Base-by-base conservation (phyloP, 768 basidiomycete genomes). In the Galerina sulciceps region DNA sequence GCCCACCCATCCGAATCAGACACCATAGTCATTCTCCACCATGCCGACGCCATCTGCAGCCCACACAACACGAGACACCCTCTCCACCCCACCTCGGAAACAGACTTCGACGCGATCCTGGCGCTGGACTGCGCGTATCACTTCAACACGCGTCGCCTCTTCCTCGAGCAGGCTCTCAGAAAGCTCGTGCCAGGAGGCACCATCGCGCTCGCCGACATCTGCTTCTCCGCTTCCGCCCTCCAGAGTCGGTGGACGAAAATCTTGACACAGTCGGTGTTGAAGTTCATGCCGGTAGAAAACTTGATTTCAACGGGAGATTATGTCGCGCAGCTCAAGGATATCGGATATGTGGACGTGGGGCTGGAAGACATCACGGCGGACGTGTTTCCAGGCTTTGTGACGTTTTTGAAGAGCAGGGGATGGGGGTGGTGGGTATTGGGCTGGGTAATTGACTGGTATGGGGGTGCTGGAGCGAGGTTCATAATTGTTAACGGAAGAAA, bases 61-160 rank as follows among this genome's bases (percentile, higher is more conserved):
- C 60, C 67, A 5, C 58, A 50, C 9, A 22, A 53, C 17, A 52
- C 57, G 13, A 17, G 59, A 9, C 85, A 85, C 59, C 87, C 86
- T 23, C 72, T 86, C 10, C 67, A 77, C 58, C 74, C 79, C 9
- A 63, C 71, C 4, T 66, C 72, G 5, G 45, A 42, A 10, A 50
- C 54, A 13, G 37, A 51, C 13, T 88, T 81, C 64, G 79, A 84
- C 55, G 71, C 73, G 15, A 81, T 89, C 35, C 74, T 87, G 22
- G 86, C 85, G 0, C 74, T 89, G 13, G 88, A 90, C 65, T 89
- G 87, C 61, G 87, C 87, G 2, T 89, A 88, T 65, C 88, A 90
- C 65, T 89, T 88, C 67, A 60, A 76, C 11, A 81, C 84, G 1
- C 81, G 88, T 26, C 61, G 62, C 6, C 59, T 53, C 6, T 89